Evolutionary conservation across 2,329 filamentous ascomycete genomes (phyloP).

Genomic region (Fusarium brachygibbosum): DNA sequence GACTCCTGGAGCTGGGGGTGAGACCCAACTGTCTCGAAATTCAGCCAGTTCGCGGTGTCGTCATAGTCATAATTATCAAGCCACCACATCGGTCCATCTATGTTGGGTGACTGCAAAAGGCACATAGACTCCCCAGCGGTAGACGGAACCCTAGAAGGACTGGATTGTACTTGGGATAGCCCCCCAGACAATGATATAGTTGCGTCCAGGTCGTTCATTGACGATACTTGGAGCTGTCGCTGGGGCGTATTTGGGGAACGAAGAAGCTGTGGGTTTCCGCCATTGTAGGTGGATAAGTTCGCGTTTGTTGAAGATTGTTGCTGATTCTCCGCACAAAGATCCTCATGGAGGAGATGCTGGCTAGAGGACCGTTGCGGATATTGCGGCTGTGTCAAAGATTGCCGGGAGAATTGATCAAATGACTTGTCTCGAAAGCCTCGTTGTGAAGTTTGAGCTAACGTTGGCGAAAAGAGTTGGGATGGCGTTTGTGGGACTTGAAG

Average conservation of each 20-base stretch:
- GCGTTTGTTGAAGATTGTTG: not conserved
- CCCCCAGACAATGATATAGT: constrained; percentile 7
- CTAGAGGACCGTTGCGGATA: not conserved
- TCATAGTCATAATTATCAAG: not conserved
- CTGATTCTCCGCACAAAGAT: not conserved
- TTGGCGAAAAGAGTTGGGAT: not conserved
- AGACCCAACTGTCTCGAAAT: constrained; percentile 24
- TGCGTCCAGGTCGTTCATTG: constrained; percentile 9
- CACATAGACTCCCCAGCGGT: constrained; percentile 27
- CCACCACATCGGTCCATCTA: constrained; percentile 12
- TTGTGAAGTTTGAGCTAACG: not conserved
- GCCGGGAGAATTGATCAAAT: not conserved
- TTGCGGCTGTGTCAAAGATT: not conserved
- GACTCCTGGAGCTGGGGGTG: constrained; percentile 18
- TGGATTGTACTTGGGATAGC: constrained; percentile 23
- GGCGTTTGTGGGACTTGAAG: constrained; percentile 1
- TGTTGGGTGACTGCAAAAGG: constrained; percentile 21
- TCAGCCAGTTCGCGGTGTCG: not conserved
- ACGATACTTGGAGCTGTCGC: not conserved
- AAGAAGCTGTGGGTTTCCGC: not conserved
- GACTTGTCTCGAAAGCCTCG: not conserved
- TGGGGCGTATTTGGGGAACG: not conserved
- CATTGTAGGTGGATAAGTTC: not conserved
- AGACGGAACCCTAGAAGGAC: constrained; percentile 30
- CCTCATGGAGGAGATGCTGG: not conserved